Conservation (phyloP, 202 grass and related monocot species). For the Elaeis oleifera region DNA sequence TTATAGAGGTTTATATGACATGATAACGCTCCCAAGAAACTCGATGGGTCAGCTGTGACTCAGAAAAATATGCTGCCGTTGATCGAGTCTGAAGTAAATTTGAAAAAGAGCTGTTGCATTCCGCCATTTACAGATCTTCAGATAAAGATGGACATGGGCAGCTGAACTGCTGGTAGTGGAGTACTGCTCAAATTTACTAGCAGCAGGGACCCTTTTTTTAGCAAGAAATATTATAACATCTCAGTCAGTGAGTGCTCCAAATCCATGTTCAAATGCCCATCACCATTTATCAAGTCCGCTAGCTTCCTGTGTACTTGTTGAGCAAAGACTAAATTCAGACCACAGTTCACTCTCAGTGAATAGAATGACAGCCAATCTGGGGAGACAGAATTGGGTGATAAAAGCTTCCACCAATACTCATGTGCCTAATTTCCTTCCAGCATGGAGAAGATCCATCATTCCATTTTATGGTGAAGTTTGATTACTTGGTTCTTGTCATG, state of each 20-base stretch:
- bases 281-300: not conserved
- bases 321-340: not conserved
- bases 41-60: no score
- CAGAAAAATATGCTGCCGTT: no score
- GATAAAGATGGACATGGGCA: conserved; percentile 28
- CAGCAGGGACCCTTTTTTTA: conserved; percentile 31
- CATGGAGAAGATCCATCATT: no score
- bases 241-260: not conserved
- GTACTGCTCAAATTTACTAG: not conserved
- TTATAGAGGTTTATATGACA: no score
- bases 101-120: not conserved
- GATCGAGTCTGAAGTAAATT: no score
- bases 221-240: conserved; percentile 10
- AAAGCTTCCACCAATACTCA: conserved; percentile 15
- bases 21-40: no score
- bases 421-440: no score
- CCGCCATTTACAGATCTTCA: not conserved
- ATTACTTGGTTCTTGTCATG: no score
- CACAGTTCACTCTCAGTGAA: not conserved
- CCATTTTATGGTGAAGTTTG: no score
- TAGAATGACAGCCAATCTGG: conserved; percentile 1
- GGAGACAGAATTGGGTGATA: conserved; percentile 10
- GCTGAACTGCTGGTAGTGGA: conserved; percentile 17
- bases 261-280: conserved; percentile 21
- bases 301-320: conserved; percentile 2